These are phyloP conservation scores for Cryphonectria parasitica DNA, from an alignment of 2,329 filamentous ascomycete species.

Conservation along the genomic window DNA sequence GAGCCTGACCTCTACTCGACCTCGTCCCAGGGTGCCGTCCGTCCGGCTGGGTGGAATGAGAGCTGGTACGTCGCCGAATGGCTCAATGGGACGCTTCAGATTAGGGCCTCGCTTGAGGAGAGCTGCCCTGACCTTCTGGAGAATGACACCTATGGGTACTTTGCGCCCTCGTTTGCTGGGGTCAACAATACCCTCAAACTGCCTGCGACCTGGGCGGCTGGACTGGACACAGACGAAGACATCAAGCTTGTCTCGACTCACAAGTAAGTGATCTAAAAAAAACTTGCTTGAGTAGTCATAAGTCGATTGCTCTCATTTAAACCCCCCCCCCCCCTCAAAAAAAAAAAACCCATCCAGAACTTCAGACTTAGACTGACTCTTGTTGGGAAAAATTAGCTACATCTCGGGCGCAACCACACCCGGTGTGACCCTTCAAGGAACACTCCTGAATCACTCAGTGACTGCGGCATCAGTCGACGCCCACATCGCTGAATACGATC, in stretches of 20 bases:
- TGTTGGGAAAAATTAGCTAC: constrained; percentile 51
- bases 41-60: constrained; percentile 58
- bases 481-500: constrained; percentile 52
- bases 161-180: constrained; percentile 63
- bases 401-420: constrained; percentile 62
- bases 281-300: too few species aligned
- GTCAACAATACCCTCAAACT: constrained; percentile 55
- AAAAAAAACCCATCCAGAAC: too few species aligned
- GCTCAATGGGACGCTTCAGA: constrained; percentile 56
- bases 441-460: constrained; percentile 65
- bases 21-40: constrained; percentile 53
- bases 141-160: constrained; percentile 50
- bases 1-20: constrained; percentile 64
- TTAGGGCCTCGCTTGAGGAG: constrained; percentile 49
- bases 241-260: constrained; percentile 61
- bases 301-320: too few species aligned
- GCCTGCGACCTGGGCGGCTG: constrained; percentile 55
- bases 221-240: constrained; percentile 51
- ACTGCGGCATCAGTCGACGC: constrained; percentile 52
- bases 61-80: constrained; percentile 60
- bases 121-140: constrained; percentile 54
- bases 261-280: constrained; percentile 49
- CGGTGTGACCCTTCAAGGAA: constrained; percentile 64
- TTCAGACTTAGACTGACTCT: constrained; percentile 15
- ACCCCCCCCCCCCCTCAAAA: too few species aligned